Percentiles rank a stretch among this genome's conserved stretches.
phyloP scores from a whole-genome alignment of 257 asterid genomes.

The Mentha longifolia region DNA sequence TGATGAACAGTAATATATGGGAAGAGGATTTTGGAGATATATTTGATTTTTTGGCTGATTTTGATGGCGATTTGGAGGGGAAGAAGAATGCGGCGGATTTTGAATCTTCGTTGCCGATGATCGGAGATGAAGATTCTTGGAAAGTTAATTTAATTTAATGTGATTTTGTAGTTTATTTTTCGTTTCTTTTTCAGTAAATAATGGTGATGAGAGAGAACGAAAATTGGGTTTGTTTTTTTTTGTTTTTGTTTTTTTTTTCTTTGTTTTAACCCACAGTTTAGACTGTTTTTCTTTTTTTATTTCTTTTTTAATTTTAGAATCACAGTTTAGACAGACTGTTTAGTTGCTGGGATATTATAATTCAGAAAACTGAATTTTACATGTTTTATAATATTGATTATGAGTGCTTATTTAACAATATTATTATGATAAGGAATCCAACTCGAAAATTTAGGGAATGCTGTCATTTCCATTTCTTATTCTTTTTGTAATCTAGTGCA shows the following conservation, averaged over 20 bases:
- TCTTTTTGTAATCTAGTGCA: too few species aligned
- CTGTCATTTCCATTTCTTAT: too few species aligned
- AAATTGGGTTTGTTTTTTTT: not conserved
- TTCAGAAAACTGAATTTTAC: not conserved
- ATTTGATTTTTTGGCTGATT: constrained; percentile 31
- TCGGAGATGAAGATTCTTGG: constrained; percentile 10
- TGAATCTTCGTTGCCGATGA: constrained; percentile 16
- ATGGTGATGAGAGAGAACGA: constrained; percentile 1
- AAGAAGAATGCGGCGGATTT: not conserved
- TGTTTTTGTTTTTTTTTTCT: not conserved
- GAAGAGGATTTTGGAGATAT: constrained; percentile 32
- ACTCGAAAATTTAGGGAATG: not conserved
- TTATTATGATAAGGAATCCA: not conserved
- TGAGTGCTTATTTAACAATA: not conserved
- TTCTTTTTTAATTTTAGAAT: too few species aligned
- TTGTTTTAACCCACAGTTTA: not conserved
- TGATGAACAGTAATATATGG: constrained; percentile 58
- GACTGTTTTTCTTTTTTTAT: too few species aligned
- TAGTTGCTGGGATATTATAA: too few species aligned
- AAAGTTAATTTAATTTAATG: not conserved
- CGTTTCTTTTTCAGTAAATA: not conserved
- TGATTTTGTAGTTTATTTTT: not conserved
- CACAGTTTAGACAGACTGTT: too few species aligned
- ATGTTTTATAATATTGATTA: not conserved
- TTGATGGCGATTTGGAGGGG: not conserved